A percentile compares a stretch with the other conserved stretches of the same genome.
These are phyloP conservation scores for Ustanciosporium gigantosporum DNA, from an alignment of 1,284 basidiomycete genomes.

Conservation along the genomic window DNA sequence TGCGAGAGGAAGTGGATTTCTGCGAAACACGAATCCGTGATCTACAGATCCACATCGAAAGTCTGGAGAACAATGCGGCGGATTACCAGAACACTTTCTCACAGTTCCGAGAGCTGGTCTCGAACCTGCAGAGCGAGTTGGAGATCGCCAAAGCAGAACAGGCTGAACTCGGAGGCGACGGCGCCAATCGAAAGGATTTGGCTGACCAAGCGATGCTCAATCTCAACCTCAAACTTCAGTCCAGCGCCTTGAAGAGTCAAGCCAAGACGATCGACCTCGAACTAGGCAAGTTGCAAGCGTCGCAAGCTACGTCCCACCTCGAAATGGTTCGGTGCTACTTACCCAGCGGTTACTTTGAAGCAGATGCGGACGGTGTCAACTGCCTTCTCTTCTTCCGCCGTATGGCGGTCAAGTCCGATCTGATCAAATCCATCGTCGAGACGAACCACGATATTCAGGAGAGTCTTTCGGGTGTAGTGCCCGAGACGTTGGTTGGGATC, in stretches of 20 bases:
- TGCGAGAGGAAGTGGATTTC: slow-evolving; percentile 79
- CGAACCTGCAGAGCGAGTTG: slow-evolving; percentile 50
- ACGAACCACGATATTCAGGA: slow-evolving; percentile 52
- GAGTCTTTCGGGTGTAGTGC: slow-evolving; percentile 31
- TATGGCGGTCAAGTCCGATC: slow-evolving; percentile 52
- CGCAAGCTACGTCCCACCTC: slow-evolving; percentile 46
- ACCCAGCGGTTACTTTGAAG: slow-evolving; percentile 47
- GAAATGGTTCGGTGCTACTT: slow-evolving; percentile 53
- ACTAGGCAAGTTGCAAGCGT: slow-evolving; percentile 47
- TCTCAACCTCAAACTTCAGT: slow-evolving; percentile 55
- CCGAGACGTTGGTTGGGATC: slow-evolving; percentile 47
- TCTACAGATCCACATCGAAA: slow-evolving; percentile 27
- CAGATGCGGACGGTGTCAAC: slow-evolving; percentile 49
- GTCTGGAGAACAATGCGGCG: slow-evolving; percentile 45
- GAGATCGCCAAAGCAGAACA: slow-evolving; percentile 48
- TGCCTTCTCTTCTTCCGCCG: slow-evolving; percentile 56
- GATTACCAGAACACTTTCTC: slow-evolving; percentile 52
- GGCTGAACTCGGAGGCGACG: slow-evolving; percentile 28
- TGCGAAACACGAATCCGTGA: slow-evolving; percentile 40
- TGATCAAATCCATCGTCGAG: slow-evolving; percentile 52
- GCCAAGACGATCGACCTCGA: slow-evolving; percentile 54
- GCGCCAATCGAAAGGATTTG: slow-evolving; percentile 29
- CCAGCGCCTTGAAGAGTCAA: slow-evolving; percentile 55
- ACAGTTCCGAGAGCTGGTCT: slow-evolving; percentile 57
- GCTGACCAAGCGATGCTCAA: slow-evolving; percentile 54